Base-by-base conservation (phyloP, 805 yeast genomes). In the Saccharomycopsis selenospora region DNA sequence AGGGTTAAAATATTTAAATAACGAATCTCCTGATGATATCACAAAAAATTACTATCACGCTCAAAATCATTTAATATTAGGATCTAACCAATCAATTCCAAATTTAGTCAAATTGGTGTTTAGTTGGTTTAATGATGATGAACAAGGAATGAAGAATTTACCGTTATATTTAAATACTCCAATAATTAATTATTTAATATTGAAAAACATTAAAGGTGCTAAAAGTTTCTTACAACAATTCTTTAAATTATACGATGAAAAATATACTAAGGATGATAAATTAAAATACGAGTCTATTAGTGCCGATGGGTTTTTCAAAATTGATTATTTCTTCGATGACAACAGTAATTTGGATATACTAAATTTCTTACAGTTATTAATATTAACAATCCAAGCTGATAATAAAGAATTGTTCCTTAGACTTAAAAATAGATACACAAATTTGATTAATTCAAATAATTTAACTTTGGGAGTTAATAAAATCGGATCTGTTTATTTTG, bases 21-120 rank as follows among this genome's bases (percentile, higher is more conserved):
- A 30, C 29, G 13, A 30, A 3, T 24, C 20, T 22, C 17, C 27
- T 4, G 50, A 40, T 4, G 14, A 41, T 7, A 45, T 40, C 11
- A 14, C 36, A 3, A 36, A 24, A 36, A 40, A 43, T 36, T 49
- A 42, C 26, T 25, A 18, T 20, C 24, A 20, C 48, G 85, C 90
- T n/a, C 95, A 85, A 64, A 72, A 77, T 58, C 85, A 82, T 59
- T 69, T 85, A 54, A 66, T 85, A 11, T 67, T 80, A 54, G 95
- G 95, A 1, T 80, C 83, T 4, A 80, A 76, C 41, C 26, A 24
- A 14, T 52, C 53, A 5, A 36, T 47, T 18, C 28, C 43, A 4
- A 40, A 30, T 3, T 28, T 72, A 47, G 72, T 64, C 45, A 65
- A 69, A 5, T 57, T 70, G 36, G 50, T 68, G 7, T 71, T 72